phyloP scores from a whole-genome alignment of 495 filamentous ascomycete genomes.

The Penicillium waksmanii region DNA sequence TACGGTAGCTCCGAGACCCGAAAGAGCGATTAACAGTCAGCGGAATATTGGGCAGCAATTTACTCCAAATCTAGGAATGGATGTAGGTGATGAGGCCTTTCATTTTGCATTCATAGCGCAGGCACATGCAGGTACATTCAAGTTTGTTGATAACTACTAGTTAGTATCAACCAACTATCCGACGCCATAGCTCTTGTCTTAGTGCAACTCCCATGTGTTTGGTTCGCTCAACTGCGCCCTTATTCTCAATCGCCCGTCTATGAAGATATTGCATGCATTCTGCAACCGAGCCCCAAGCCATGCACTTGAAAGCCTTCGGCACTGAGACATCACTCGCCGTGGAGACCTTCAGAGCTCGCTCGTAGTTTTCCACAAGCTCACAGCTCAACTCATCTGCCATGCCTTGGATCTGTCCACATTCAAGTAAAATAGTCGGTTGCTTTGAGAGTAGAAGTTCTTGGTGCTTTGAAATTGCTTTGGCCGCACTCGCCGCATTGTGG shows the following conservation, averaged over 20 bases:
- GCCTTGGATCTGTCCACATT: conserved; percentile 66
- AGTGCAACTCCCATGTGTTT: conserved; percentile 34
- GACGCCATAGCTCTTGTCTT: conserved; percentile 34
- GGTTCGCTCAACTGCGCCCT: conserved; percentile 37
- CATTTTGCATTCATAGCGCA: too few species aligned
- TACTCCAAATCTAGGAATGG: too few species aligned
- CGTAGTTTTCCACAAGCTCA: conserved; percentile 33
- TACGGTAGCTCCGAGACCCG: too few species aligned
- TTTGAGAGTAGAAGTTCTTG: conserved; percentile 24
- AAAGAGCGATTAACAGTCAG: too few species aligned
- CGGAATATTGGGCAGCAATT: too few species aligned
- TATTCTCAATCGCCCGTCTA: conserved; percentile 42
- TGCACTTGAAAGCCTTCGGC: conserved; percentile 40
- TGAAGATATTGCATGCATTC: conserved; percentile 45
- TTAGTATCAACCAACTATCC: conserved; percentile 38
- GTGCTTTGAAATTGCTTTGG: conserved; percentile 35
- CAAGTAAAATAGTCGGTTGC: conserved; percentile 31
- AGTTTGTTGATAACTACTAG: background rate
- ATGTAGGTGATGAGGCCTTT: too few species aligned
- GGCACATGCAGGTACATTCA: too few species aligned
- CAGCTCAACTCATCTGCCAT: conserved; percentile 46
- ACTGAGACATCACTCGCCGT: conserved; percentile 20
- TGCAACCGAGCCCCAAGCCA: conserved; percentile 39
- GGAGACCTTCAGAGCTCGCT: conserved; percentile 19
- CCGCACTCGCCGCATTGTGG: conserved; percentile 40